phyloP scores from a whole-genome alignment of 805 yeast genomes.

The Cyberlindnera saturnus region DNA sequence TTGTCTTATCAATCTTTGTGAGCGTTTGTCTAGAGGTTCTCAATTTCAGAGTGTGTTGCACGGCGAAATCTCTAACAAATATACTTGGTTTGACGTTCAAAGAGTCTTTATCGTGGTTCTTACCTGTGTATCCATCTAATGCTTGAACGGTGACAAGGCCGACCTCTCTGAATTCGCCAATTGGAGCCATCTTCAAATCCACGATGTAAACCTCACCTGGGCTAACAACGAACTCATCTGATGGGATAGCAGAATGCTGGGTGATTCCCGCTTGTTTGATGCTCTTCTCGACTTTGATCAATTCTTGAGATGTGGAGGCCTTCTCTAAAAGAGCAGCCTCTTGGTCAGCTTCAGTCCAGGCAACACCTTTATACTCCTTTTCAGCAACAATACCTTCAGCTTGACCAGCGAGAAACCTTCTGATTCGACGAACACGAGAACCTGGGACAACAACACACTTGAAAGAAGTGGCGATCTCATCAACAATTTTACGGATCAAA shows the following conservation, averaged over 20 bases:
- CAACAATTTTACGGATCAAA: slow-evolving; percentile 68
- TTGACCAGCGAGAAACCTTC: slow-evolving; percentile 95
- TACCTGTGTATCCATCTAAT: slow-evolving; percentile 58
- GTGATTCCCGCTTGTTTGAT: slow-evolving; percentile 29
- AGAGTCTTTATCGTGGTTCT: slow-evolving; percentile 45
- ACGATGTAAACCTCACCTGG: slow-evolving; percentile 85
- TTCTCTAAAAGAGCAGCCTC: slow-evolving; percentile 50
- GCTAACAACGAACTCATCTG: slow-evolving; percentile 63
- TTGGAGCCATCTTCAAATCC: slow-evolving; percentile 77
- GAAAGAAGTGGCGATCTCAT: slow-evolving; percentile 78
- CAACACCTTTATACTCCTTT: slow-evolving; percentile 87
- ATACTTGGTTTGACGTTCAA: slow-evolving; percentile 63
- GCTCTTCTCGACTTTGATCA: slow-evolving; percentile 33
- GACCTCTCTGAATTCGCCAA: slow-evolving; percentile 44
- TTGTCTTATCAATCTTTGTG: slow-evolving; percentile 59
- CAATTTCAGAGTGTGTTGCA: slow-evolving; percentile 68
- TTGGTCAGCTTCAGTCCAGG: slow-evolving; percentile 79
- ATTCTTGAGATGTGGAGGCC: slow-evolving; percentile 34
- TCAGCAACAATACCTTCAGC: slow-evolving; percentile 89
- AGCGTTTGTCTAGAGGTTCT: slow-evolving; percentile 68
- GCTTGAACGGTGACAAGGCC: slow-evolving; percentile 68
- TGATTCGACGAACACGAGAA: slow-evolving; percentile 82
- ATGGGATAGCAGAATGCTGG: slow-evolving; percentile 59
- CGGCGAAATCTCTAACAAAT: slow-evolving; percentile 82
- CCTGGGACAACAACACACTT: slow-evolving; percentile 88